Conservation (phyloP, 2,329 filamentous ascomycete genomes). For the Cladophialophora carrionii region DNA sequence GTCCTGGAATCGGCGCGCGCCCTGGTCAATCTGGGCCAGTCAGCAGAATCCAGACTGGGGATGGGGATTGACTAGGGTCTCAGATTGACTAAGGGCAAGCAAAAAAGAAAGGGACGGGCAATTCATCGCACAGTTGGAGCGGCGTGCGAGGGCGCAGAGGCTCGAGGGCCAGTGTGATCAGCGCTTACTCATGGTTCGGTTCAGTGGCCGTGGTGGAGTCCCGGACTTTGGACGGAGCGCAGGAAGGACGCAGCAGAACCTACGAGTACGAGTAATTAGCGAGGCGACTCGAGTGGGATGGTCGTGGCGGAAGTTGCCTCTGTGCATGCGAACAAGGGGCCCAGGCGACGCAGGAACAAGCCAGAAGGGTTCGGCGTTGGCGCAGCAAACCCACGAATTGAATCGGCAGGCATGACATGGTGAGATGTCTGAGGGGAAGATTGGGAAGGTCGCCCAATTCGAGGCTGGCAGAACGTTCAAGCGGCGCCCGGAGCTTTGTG, state of each 20-base stretch:
- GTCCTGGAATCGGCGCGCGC: background rate
- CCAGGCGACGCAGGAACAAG: constrained; percentile 4
- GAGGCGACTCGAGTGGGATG: background rate
- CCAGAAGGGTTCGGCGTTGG: background rate
- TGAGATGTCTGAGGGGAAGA: constrained; percentile 1
- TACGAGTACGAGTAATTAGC: background rate
- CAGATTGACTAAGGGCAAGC: background rate
- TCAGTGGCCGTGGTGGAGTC: background rate
- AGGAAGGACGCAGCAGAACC: background rate
- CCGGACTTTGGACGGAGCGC: background rate
- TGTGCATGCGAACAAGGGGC: background rate
- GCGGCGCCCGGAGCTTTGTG: background rate
- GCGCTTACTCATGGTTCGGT: constrained; percentile 8
- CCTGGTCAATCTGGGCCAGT: background rate
- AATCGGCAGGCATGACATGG: background rate
- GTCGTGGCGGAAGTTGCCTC: background rate
- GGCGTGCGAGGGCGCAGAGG: background rate
- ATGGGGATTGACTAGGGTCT: background rate
- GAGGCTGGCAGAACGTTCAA: constrained; percentile 8
- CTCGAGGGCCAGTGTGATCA: background rate
- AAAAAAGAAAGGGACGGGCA: background rate
- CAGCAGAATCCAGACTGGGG: background rate
- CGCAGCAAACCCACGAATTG: background rate
- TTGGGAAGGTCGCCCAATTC: background rate
- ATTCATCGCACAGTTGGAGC: background rate